Conservation (phyloP, 192 early-diverging fungal species). For the Kappamyces sp. region DNA sequence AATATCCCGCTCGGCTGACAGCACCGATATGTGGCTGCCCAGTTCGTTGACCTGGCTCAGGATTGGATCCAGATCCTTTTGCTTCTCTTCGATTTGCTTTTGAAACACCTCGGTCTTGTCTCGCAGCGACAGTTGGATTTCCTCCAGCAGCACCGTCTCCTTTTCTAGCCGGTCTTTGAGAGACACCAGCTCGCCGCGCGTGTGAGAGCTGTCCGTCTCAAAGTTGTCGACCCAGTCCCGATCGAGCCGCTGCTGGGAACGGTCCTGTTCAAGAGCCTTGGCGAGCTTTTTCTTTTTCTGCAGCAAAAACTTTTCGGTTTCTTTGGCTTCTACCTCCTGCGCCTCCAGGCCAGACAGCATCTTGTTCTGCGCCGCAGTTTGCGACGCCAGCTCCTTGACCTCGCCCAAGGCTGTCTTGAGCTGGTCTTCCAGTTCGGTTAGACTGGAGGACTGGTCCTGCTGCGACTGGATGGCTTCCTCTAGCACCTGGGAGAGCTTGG, state of each 20-base stretch:
- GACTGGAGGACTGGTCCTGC: slow-evolving; percentile 9
- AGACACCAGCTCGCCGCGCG: slow-evolving; percentile 49
- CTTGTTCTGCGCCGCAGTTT: slow-evolving; percentile 1
- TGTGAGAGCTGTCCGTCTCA: slow-evolving; percentile 55
- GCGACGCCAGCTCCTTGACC: slow-evolving; percentile 12
- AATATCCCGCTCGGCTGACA: slow-evolving; percentile 73
- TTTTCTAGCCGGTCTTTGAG: slow-evolving; percentile 55
- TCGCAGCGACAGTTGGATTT: slow-evolving; percentile 66
- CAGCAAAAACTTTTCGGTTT: slow-evolving; percentile 75
- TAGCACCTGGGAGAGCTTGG: slow-evolving; percentile 6
- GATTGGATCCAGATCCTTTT: slow-evolving; percentile 82
- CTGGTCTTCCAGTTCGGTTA: slow-evolving; percentile 10
- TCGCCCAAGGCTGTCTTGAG: slow-evolving; percentile 10
- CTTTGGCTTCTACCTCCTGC: slow-evolving; percentile 77
- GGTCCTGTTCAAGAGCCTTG: slow-evolving; percentile 59
- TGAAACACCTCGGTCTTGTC: slow-evolving; percentile 83
- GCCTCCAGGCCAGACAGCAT: slow-evolving; percentile 47
- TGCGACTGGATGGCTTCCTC: slow-evolving; percentile 7
- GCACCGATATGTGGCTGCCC: slow-evolving; percentile 69
- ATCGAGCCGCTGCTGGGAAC: slow-evolving; percentile 52
- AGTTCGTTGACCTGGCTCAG: slow-evolving; percentile 71
- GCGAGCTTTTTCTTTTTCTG: slow-evolving; percentile 72
- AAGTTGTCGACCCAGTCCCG: slow-evolving; percentile 64
- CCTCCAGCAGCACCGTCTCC: slow-evolving; percentile 69
- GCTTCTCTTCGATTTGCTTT: slow-evolving; percentile 73